Percentiles rank a stretch among this genome's conserved stretches.
phyloP scores from a whole-genome alignment of 345 rosid genomes.

The Rhodamnia argentea region DNA sequence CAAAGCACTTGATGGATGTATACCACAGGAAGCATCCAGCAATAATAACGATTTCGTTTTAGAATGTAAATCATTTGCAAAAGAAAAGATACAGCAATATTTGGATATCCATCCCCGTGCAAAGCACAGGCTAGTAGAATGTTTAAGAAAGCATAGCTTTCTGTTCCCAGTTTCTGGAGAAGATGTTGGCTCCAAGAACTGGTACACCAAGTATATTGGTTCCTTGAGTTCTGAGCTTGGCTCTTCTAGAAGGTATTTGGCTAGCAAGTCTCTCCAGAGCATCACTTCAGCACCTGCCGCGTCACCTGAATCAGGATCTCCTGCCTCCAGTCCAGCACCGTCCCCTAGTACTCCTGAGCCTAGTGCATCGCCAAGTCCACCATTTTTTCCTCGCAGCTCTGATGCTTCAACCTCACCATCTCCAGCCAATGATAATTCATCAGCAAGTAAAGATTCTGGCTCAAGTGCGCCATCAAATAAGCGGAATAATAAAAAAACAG shows the following conservation, averaged over 20 bases:
- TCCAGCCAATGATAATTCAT: background rate
- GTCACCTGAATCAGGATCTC: constrained; percentile 12
- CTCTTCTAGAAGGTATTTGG: constrained; percentile 29
- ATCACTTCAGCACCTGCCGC: constrained; percentile 23
- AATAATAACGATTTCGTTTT: constrained; percentile 1
- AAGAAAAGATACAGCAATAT: constrained; percentile 31
- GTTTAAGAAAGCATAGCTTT: constrained; percentile 39
- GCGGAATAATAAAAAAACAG: constrained; percentile 17
- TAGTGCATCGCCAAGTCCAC: background rate
- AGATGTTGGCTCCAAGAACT: constrained; percentile 25
- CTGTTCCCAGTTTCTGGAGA: constrained; percentile 21
- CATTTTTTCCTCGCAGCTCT: constrained; percentile 14
- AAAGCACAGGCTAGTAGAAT: constrained; percentile 38
- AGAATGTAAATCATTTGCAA: constrained; percentile 12
- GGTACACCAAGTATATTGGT: constrained; percentile 14
- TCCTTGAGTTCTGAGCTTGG: constrained; percentile 16
- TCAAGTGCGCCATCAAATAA: constrained; percentile 2
- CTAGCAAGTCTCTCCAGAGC: constrained; percentile 16
- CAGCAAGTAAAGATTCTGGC: constrained; percentile 16
- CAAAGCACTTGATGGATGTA: constrained; percentile 29
- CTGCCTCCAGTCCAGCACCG: constrained; percentile 2
- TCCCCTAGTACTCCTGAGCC: background rate
- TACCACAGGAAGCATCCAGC: constrained; percentile 14
- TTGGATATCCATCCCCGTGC: constrained; percentile 28
- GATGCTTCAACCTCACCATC: constrained; percentile 15